Base-by-base conservation (phyloP, 2,329 filamentous ascomycete genomes). In the Bisporella sp. region DNA sequence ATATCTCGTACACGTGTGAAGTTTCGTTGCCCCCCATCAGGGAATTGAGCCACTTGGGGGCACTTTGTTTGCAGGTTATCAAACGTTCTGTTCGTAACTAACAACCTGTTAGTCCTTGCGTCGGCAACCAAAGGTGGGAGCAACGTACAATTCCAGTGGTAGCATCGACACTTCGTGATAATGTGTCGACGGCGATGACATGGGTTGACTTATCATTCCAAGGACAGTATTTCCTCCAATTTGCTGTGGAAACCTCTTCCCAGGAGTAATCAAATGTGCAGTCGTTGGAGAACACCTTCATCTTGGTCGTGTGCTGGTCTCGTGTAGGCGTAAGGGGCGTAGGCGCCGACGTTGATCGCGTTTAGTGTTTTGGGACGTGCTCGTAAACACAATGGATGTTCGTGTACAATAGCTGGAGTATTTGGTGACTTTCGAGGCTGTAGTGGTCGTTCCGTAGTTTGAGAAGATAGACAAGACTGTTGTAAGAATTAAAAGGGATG, bases 171-270 rank as follows among this genome's bases (percentile, higher is more conserved):
- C 68, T 68, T 56, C 93, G 87, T 48, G 83, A 85, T 62, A 99
- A 72, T 11, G 92, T 97, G 73, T 99, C 93, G 64, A 97, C 93
- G 59, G 89, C 91, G 59, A 95, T 83, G 59, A 99, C 93, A 70
- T 99, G 93, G 40, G 90, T 89, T n/a, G 88, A 91, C 73, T 96
- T 93, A 69, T 96, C 87, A 75, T 99, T 99, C 92, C 93, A 97
- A 21, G 92, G 92, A 64, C 89, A 95, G 73, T 99, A 99, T 71
- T 99, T 99, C 62, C 84, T 86, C 93, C 93, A 99, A 78, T 99
- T 99, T 67, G 88, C 90, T 11, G 89, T 90, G 30, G 90, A 96
- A 35, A 99, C 93, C 70, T 97, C 92, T 65, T 96, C 89, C 93
- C 93, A 99, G 43, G 92, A 95, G 77, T 99, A 99, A 74, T 96